Evolutionary conservation across 768 basidiomycete genomes (phyloP), one percentile per base, ranked within the genome.

Genomic region (Xanthoconium purpureum): DNA sequence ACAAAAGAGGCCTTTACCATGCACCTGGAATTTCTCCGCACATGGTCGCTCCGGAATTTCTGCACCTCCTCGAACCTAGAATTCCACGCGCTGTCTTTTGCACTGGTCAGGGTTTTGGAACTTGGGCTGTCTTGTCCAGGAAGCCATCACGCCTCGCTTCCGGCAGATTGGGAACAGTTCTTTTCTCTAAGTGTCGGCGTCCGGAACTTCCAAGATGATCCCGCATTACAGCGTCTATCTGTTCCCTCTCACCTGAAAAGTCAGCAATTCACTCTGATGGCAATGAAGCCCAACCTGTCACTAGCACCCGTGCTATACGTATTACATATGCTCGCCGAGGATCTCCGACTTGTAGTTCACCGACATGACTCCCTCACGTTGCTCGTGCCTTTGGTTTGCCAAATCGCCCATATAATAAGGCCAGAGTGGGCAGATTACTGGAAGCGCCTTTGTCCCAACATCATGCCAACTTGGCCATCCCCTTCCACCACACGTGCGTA

Each of bases 381-480:
- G 50, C 73, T 94, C 11, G 84, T 79, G 10, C 82, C 84, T 9
- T 61, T 89, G 32, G 79, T 91, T 32, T 88, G 87, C 66, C 75
- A 77, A 6, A 69, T 89, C 54, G 84, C 87, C 52, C 66, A 79
- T 24, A 74, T 82, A 14, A 80, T 91, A 15, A 82, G 89, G 18
- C 84, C 86, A 0, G 93, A 93, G 66, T 96, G 94, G 94, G 83
- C 83, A 7, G 93, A 97, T 71, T 94, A 94, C 66, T 96, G 94
- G 94, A 87, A 88, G 64, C 81, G 93, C 13, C 73, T 92, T 40
- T 84, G 84, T 62, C 89, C 92, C 5, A 79, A 81, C 44, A 78
- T 79, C 29, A 74, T 80, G 60, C 71, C 74, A n/a, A 68, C 71
- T 30, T 90, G 90, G 91, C 83, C 84, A 2, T 75, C 78, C 2